Evolutionary conservation across 2,329 filamentous ascomycete species (phyloP).

Genomic region (Magnaporthiopsis incrustans): DNA sequence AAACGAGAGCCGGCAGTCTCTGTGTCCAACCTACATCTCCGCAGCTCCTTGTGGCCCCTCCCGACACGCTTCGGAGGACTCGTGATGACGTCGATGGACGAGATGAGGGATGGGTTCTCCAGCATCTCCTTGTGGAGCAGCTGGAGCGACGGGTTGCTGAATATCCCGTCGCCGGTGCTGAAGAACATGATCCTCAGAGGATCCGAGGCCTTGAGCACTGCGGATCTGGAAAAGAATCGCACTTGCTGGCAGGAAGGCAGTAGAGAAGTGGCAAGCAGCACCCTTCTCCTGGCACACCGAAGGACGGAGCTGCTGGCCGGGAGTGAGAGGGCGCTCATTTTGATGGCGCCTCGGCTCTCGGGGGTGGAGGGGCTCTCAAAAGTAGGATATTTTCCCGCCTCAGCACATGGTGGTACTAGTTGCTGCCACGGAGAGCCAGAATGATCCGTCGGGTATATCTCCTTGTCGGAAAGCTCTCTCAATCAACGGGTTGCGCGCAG

Average conservation of each 20-base stretch:
- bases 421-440: neutral
- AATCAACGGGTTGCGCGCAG: neutral
- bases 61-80: constrained; percentile 72
- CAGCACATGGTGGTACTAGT: neutral
- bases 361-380: neutral
- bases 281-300: neutral
- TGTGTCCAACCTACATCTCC: constrained; percentile 44
- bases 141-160: constrained; percentile 71
- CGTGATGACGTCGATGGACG: constrained; percentile 79
- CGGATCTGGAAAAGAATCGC: neutral
- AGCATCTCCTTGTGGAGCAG: constrained; percentile 57
- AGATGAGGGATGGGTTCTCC: constrained; percentile 46
- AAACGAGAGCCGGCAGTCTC: neutral
- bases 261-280: neutral
- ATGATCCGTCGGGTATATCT: neutral
- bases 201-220: constrained; percentile 26
- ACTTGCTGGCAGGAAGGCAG: too few species aligned
- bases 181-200: constrained; percentile 86
- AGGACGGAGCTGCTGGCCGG: neutral
- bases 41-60: constrained; percentile 60
- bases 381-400: neutral
- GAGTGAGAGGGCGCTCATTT: neutral
- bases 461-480: neutral
- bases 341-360: neutral
- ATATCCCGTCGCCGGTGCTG: constrained; percentile 69